A percentile compares a stretch with the other conserved stretches of the same genome.
These are phyloP conservation scores for Daldinia sp. DNA, from an alignment of 2,329 filamentous ascomycete genomes.

Conservation along the genomic window DNA sequence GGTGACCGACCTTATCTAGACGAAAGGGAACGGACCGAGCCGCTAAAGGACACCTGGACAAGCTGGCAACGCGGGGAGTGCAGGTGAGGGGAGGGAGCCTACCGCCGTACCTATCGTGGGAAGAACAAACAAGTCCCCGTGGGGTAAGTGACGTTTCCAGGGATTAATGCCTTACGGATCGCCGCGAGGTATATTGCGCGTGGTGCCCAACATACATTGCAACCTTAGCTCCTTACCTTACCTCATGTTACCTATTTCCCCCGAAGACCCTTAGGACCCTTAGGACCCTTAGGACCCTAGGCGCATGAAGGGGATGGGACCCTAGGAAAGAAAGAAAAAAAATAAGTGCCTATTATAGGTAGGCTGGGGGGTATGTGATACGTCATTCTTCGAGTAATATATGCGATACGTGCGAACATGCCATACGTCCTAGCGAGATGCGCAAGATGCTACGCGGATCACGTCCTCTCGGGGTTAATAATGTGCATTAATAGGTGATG, in stretches of 20 bases:
- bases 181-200: slow-evolving; percentile 34
- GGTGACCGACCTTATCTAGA: slow-evolving; percentile 34
- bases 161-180: slow-evolving; percentile 28
- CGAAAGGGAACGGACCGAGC: slow-evolving; percentile 33
- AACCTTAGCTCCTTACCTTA: not conserved
- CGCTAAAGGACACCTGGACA: slow-evolving; percentile 11
- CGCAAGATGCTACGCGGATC: slow-evolving; percentile 13
- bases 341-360: not conserved
- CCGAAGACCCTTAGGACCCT: not conserved
- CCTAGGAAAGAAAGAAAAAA: slow-evolving; percentile 9
- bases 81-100: not conserved
- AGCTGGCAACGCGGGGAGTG: slow-evolving; percentile 5
- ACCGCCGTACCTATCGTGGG: not conserved
- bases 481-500: not conserved
- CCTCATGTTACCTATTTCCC: not conserved
- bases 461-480: slow-evolving; percentile 4
- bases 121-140: slow-evolving; percentile 17
- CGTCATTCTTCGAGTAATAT: slow-evolving; percentile 20
- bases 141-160: slow-evolving; percentile 29
- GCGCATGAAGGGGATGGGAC: slow-evolving; percentile 23
- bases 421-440: slow-evolving; percentile 23
- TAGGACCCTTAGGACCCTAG: slow-evolving; percentile 26
- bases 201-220: slow-evolving; percentile 23
- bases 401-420: slow-evolving; percentile 23
- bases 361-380: not conserved